Evolutionary conservation across 1,139 yeast genomes (phyloP), one percentile per base, ranked within the genome.

Genomic region (Kodamaea arcana): DNA sequence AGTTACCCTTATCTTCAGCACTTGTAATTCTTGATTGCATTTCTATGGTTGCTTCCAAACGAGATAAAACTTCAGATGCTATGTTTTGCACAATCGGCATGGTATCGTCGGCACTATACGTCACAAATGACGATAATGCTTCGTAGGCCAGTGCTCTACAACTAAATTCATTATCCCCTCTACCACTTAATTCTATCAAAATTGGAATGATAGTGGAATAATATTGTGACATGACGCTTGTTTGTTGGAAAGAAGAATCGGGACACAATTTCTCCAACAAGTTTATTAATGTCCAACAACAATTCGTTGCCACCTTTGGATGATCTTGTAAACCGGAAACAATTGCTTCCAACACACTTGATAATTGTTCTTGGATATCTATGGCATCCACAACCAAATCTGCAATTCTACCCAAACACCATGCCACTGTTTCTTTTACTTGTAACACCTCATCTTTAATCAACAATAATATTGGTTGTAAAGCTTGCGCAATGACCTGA

Each of bases 341-440:
- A 42, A 92, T 72, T 0, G 95, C 94, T 38, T 75, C 71, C 41
- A 92, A 65, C 36, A 92, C 78, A 30, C 68, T 69, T 24, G 88
- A 84, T 46, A 92, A 69, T 54, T 82, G 83, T 5, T 64, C 62
- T 35, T 75, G 69, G 20, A 76, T 58, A 48, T 83, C 83, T 44
- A 90, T 80, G 4, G 94, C 90, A 40, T 78, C 85, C 43, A 86
- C 75, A 30, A 83, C 92, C 42, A 83, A 65, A 54, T 92, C 97
- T 10, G 97, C 94, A 50, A 92, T 86, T 62, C 97, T 79, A 40
- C 98, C 98, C 42, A 92, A 72, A 63, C 97, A 92, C 98, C 98
- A 92, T 7, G 97, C 95, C 30, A 90, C 96, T 0, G 98, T 90
- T 56, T 92, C 98, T 59, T 87, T 84, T 13, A 92, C 98, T 56